These are phyloP conservation scores for Triticum dicoccoides DNA, from an alignment of 176 grass and related monocot genomes.

Conservation along the genomic window DNA sequence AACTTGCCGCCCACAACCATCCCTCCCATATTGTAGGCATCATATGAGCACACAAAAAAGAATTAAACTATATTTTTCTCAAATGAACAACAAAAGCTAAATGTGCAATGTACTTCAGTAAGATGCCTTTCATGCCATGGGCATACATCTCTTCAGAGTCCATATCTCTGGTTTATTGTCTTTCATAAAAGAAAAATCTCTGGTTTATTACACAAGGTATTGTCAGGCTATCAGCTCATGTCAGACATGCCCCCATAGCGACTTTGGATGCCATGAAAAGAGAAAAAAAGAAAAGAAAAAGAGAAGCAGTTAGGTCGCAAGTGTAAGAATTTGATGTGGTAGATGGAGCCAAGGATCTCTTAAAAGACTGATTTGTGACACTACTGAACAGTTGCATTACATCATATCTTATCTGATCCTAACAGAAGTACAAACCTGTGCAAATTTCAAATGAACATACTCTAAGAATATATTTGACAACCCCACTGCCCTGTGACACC, in stretches of 20 bases:
- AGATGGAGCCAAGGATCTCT: not conserved
- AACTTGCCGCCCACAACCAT: not conserved
- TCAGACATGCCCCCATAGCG: not conserved
- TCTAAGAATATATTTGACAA: not conserved
- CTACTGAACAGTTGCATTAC: not conserved
- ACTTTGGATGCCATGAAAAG: not conserved
- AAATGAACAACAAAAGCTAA: not conserved
- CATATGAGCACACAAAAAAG: not conserved
- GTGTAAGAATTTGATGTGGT: not conserved
- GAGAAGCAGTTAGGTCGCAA: not conserved
- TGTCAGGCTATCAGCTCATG: not conserved
- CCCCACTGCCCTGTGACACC: not conserved
- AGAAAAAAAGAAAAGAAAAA: not conserved
- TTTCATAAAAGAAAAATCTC: not conserved
- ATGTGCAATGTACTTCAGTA: not conserved
- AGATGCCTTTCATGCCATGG: not conserved
- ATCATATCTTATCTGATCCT: slow-evolving; percentile 6
- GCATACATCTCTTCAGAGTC: not conserved
- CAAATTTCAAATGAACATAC: not conserved
- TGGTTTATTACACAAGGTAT: not conserved
- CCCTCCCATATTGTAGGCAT: not conserved
- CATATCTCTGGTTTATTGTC: not conserved
- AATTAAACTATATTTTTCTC: not conserved
- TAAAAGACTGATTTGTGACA: not conserved
- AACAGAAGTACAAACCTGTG: not conserved